phyloP scores from a whole-genome alignment of 805 yeast genomes.

The Ogataea dorogensis region DNA sequence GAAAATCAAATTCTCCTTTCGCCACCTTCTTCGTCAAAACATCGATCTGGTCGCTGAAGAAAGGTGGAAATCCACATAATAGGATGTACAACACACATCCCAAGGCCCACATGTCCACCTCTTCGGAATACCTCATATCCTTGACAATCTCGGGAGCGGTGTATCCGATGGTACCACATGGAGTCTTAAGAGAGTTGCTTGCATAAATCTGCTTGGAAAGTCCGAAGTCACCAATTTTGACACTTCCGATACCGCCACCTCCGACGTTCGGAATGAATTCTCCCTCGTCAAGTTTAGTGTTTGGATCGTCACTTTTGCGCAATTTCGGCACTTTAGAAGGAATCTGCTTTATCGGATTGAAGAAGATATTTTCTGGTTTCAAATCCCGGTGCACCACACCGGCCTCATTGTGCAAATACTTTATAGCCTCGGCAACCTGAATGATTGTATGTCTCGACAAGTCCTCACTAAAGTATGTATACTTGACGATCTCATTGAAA shows the following conservation, averaged over 20 bases:
- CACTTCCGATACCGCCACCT: slow-evolving; percentile 87
- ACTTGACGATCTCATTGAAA: slow-evolving; percentile 74
- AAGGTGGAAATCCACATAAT: slow-evolving; percentile 97
- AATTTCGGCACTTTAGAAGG: slow-evolving; percentile 40
- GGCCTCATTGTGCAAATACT: slow-evolving; percentile 66
- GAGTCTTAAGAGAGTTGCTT: slow-evolving; percentile 81
- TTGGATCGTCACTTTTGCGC: slow-evolving; percentile 67
- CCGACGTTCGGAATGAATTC: slow-evolving; percentile 76
- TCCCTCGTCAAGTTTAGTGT: slow-evolving; percentile 82
- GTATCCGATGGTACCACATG: slow-evolving; percentile 98
- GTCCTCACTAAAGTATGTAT: slow-evolving; percentile 73
- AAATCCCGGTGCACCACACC: slow-evolving; percentile 84
- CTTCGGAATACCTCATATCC: slow-evolving; percentile 88
- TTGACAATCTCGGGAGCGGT: slow-evolving; percentile 98
- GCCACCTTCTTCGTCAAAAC: slow-evolving; percentile 75
- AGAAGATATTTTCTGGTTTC: slow-evolving; percentile 76
- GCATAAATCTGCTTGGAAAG: slow-evolving; percentile 88
- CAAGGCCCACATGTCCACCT: slow-evolving; percentile 98
- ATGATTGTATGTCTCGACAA: slow-evolving; percentile 68
- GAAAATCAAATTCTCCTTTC: slow-evolving; percentile 71
- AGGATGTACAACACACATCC: slow-evolving; percentile 95
- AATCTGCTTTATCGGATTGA: slow-evolving; percentile 53
- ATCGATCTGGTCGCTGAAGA: slow-evolving; percentile 81
- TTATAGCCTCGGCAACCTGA: slow-evolving; percentile 68
- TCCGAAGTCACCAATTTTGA: slow-evolving; percentile 95